These are phyloP conservation scores for Kalanchoe fedtschenkoi DNA, from an alignment of 164 flowering plant genomes.

Conservation along the genomic window DNA sequence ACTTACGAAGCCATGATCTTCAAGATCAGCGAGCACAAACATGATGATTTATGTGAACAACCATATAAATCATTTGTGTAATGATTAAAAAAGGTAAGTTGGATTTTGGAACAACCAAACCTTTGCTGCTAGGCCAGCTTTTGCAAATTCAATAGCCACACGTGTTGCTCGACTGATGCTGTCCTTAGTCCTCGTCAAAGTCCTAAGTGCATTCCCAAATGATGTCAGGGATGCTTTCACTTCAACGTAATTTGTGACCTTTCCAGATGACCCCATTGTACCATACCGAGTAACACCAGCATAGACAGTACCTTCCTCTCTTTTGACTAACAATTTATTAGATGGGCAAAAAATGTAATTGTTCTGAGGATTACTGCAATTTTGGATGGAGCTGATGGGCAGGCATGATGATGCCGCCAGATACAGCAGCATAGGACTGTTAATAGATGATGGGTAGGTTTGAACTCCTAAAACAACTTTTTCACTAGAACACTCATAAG, in stretches of 20 bases:
- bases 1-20: background rate
- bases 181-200: constrained; percentile 81
- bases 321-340: constrained; percentile 17
- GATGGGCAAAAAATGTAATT: constrained; percentile 34
- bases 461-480: constrained; percentile 19
- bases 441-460: constrained; percentile 23
- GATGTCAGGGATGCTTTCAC: constrained; percentile 40
- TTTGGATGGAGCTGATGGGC: constrained; percentile 27
- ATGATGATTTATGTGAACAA: background rate
- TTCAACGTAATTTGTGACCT: constrained; percentile 26
- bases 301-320: constrained; percentile 12
- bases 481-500: constrained; percentile 19
- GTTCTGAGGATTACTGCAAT: constrained; percentile 17
- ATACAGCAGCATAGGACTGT: constrained; percentile 24
- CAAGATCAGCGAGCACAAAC: background rate
- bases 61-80: background rate
- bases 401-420: constrained; percentile 21
- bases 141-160: constrained; percentile 84
- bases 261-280: constrained; percentile 12
- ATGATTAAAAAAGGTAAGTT: background rate
- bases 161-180: constrained; percentile 93
- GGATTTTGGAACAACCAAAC: constrained; percentile 19
- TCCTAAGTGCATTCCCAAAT: constrained; percentile 51
- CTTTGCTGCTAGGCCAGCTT: constrained; percentile 63
- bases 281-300: constrained; percentile 25